Base-by-base conservation (phyloP, 257 asterid species). In the Lycium barbarum region DNA sequence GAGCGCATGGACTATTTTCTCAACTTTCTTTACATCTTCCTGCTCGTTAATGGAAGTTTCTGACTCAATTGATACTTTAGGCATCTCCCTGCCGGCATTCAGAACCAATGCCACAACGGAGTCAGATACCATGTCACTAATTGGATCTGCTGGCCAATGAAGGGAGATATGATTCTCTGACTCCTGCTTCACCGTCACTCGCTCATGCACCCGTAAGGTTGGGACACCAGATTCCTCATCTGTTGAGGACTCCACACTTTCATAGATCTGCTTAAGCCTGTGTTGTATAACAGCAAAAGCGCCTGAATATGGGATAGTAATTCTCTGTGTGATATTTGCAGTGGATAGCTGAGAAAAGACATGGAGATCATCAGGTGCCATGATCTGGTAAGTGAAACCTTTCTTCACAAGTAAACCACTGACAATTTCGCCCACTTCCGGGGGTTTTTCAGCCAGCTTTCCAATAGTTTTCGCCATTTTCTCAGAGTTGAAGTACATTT, bases 351-450 rank as follows among this genome's bases (percentile, higher is more conserved):
- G 97, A 54, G 98, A 94, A 88, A 92, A 96, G 87, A 94, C 87
- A 53, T 93, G 98, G 81, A 96, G 95, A 90, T 96, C 98, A 86
- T 93, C 98, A 0, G 98, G 96, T 36, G 96, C 95, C 98, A 96
- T 92, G 81, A 96, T 91, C 90, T 96, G 99, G 89, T 96, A 96
- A 2, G 99, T 92, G 91, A 96, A 96, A 26, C 99, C 99, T 84
- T 94, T 96, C 88, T 96, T 96, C 9, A 94, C 97, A 67, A 94
- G 98, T 86, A 96, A 90, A 33, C 98, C 99, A 33, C 96, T 92
- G 40, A 96, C 96, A 17, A 89, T 86, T 88, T 90, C 97, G 55
- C 98, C 98, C 83, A 86, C 94, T 81, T 84, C 91, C 43, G 99
- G 98, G 18, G 87, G 57, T 87, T 89, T 92, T 80, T 86, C 98